Evolutionary conservation across 148 eudicot species (phyloP).

Genomic region (Silene latifolia): DNA sequence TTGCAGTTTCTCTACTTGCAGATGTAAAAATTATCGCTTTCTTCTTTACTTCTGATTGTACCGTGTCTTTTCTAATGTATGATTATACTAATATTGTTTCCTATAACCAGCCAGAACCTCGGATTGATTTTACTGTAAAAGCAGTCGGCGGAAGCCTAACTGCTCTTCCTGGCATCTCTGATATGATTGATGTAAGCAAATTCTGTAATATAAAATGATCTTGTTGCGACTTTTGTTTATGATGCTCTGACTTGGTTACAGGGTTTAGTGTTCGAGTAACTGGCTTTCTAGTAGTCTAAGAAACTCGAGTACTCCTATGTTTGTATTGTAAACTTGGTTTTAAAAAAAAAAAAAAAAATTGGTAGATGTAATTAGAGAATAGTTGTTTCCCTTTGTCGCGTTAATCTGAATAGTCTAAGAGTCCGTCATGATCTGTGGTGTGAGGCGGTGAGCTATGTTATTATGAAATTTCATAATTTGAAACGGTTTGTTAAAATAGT

Average conservation of each 20-base stretch:
- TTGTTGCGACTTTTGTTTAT: too few relatives aligned
- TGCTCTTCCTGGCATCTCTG: conserved; percentile 91
- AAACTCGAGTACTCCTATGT: too few relatives aligned
- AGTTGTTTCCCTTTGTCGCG: too few relatives aligned
- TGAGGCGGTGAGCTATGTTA: too few relatives aligned
- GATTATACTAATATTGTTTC: conserved; percentile 6
- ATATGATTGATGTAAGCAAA: conserved; percentile 86
- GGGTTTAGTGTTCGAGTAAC: too few relatives aligned
- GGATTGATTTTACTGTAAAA: conserved; percentile 80
- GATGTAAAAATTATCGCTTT: conserved; percentile 44
- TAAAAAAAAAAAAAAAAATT: too few relatives aligned
- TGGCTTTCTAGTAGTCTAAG: too few relatives aligned
- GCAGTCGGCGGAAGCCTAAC: conserved; percentile 97
- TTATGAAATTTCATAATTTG: neutral
- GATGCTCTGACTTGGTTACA: too few relatives aligned
- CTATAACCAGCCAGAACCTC: conserved; percentile 80
- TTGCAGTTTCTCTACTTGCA: conserved; percentile 88
- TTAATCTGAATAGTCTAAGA: neutral
- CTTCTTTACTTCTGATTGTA: too few relatives aligned
- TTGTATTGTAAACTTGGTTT: too few relatives aligned
- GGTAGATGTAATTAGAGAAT: too few relatives aligned
- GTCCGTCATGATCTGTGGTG: neutral
- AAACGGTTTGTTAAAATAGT: too few relatives aligned
- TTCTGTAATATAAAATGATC: conserved; percentile 2
- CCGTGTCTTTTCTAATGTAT: neutral